Conservation (phyloP, 495 filamentous ascomycete species). For the Choiromyces venosus region DNA sequence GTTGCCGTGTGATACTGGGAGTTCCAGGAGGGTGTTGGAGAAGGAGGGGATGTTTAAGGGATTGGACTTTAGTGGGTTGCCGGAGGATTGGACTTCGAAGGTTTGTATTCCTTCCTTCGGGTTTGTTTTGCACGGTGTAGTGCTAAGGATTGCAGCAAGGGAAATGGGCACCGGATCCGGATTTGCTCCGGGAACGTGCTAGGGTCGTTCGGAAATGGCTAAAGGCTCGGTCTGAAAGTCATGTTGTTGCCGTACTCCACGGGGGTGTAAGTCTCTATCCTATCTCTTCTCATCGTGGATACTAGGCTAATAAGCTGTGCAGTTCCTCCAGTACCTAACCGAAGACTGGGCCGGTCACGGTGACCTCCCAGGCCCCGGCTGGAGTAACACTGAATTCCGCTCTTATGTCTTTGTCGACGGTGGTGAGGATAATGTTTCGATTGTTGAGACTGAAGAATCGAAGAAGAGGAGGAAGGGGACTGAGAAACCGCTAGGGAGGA, state of each 20-base stretch:
- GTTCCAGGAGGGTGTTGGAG: slow-evolving; percentile 49
- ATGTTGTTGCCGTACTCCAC: slow-evolving; percentile 70
- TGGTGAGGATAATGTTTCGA: slow-evolving; percentile 55
- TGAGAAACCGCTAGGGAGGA: slow-evolving; percentile 44
- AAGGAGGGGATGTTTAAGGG: slow-evolving; percentile 54
- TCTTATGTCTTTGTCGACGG: slow-evolving; percentile 60
- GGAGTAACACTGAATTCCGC: slow-evolving; percentile 77
- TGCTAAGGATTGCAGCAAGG: slow-evolving; percentile 50
- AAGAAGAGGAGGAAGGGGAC: slow-evolving; percentile 53
- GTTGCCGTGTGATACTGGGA: slow-evolving; percentile 75
- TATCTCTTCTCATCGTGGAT: neutral
- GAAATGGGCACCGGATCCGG: slow-evolving; percentile 55
- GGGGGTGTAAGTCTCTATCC: slow-evolving; percentile 47
- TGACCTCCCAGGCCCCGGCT: slow-evolving; percentile 62
- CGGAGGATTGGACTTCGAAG: slow-evolving; percentile 58
- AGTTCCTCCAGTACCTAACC: slow-evolving; percentile 69
- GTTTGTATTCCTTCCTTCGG: slow-evolving; percentile 46
- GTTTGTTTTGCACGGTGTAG: neutral
- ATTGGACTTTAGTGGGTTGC: slow-evolving; percentile 49
- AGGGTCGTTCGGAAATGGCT: slow-evolving; percentile 63
- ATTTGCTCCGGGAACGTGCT: slow-evolving; percentile 59
- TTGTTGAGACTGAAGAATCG: slow-evolving; percentile 60
- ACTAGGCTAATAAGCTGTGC: neutral
- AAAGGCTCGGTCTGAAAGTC: slow-evolving; percentile 49
- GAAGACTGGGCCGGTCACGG: slow-evolving; percentile 67